Percentiles rank a stretch among this genome's conserved stretches.
Evolutionary conservation across 2,329 filamentous ascomycete genomes (phyloP).

Genomic region (Cephalotrichum gorgonifer): DNA sequence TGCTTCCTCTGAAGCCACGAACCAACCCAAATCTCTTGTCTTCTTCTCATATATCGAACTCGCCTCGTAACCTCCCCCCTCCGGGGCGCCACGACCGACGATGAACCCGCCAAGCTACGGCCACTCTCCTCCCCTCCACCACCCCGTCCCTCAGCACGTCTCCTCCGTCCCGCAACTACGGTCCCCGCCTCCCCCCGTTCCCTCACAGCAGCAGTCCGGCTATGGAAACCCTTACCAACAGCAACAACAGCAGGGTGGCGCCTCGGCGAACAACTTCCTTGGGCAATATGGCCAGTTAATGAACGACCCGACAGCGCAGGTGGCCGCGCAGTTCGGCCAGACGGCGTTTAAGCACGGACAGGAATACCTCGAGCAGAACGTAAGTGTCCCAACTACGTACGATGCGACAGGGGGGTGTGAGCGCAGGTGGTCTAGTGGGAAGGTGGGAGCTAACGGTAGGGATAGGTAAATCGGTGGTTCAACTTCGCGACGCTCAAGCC

Average conservation of each 20-base stretch:
- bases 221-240: constrained; percentile 66
- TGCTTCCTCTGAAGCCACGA: neutral
- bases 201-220: constrained; percentile 44
- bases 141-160: constrained; percentile 95
- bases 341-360: constrained; percentile 84
- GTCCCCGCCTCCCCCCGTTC: constrained; percentile 76
- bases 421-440: neutral
- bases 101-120: constrained; percentile 86
- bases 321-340: constrained; percentile 90
- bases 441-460: neutral
- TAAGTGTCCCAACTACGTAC: too few species aligned
- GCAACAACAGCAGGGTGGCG: constrained; percentile 37
- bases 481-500: constrained; percentile 91
- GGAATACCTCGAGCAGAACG: constrained; percentile 92
- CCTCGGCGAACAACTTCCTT: constrained; percentile 42
- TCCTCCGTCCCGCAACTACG: constrained; percentile 95
- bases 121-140: constrained; percentile 88
- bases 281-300: constrained; percentile 85
- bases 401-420: neutral
- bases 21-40: neutral
- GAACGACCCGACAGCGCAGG: constrained; percentile 87
- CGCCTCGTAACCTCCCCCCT: neutral
- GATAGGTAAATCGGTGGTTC: constrained; percentile 59
- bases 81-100: constrained; percentile 16
- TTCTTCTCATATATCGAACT: neutral